A percentile compares a stretch with the other conserved stretches of the same genome.
Evolutionary conservation across 2,329 filamentous ascomycete genomes (phyloP).

Genomic region (Phyllosticta paracitricarpa): DNA sequence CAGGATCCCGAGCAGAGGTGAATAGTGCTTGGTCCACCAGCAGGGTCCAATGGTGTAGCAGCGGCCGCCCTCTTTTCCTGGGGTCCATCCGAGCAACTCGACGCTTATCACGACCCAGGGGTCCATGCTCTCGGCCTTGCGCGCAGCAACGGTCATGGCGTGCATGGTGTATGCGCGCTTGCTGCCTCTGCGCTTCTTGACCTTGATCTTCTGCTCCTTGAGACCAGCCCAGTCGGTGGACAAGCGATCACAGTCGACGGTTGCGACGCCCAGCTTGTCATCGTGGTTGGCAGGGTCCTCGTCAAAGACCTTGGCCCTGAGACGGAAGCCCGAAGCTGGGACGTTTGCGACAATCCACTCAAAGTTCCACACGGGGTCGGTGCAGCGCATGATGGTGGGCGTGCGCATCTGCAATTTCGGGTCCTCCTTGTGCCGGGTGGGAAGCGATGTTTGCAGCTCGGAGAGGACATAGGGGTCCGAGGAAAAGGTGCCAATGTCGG

Average conservation of each 20-base stretch:
- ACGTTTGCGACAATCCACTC: conserved; percentile 86
- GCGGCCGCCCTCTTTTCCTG: conserved; percentile 52
- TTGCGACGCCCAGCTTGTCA: conserved; percentile 79
- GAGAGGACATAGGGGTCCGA: conserved; percentile 77
- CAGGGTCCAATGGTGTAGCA: conserved; percentile 72
- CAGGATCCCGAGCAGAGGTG: conserved; percentile 76
- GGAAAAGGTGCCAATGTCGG: conserved; percentile 65
- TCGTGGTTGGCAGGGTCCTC: conserved; percentile 81
- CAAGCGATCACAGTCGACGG: conserved; percentile 53
- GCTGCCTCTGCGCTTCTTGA: conserved; percentile 77
- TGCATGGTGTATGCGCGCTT: conserved; percentile 76
- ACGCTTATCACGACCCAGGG: conserved; percentile 64
- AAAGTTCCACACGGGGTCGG: conserved; percentile 70
- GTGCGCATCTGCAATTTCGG: conserved; percentile 66
- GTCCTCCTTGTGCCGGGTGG: conserved; percentile 75
- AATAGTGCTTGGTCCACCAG: conserved; percentile 73
- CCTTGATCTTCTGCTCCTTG: conserved; percentile 52
- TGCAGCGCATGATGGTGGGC: conserved; percentile 60
- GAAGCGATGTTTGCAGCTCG: conserved; percentile 61
- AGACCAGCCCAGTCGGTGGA: conserved; percentile 60
- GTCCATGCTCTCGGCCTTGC: conserved; percentile 53
- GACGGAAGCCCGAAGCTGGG: conserved; percentile 65
- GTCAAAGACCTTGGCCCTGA: conserved; percentile 83
- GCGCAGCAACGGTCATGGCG: conserved; percentile 54
- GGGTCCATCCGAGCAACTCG: conserved; percentile 66